Base-by-base conservation (phyloP, 2,329 filamentous ascomycete genomes). In the Talaromyces sp. region DNA sequence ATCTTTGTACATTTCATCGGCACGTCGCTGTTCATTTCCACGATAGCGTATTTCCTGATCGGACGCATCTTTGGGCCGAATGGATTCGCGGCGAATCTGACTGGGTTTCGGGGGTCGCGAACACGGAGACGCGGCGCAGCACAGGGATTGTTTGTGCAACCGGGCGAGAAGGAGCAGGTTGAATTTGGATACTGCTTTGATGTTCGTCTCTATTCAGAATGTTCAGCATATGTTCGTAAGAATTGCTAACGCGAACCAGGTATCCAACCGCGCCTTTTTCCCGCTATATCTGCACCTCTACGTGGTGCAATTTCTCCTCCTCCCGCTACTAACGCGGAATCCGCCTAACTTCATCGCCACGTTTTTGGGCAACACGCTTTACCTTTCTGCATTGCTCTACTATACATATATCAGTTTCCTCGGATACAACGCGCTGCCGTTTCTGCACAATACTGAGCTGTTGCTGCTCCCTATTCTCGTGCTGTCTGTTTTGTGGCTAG, bases 111-210 rank as follows among this genome's bases (percentile, higher is more conserved):
- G 61, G 74, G 69, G 62, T 74, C 62, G 54, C 72, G 80, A 5
- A 78, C 80, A 32, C 74, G 81, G 61, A 76, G 82, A 68, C 72
- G 83, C 62, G 72, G 76, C 58, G 72, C 74, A 19, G 76, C 79
- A 54, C 77, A 82, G 68, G 85, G 86, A 2, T 72, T 88, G 7
- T 87, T 88, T 67, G 77, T 81, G 5, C 81, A 84, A 58, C 80
- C 81, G 0, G 77, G 76, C 10, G 76, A 78, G 63, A 81, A 81
- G 31, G 85, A 88, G 58, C 83, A 83, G 62, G 72, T 89, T 63
- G 86, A 88, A 68, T 89, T 88, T 74, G 86, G 86, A 57, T 89
- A 89, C 70, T 88, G 86, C 71, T 88, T 88, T 74, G 86, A 89
- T 75, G 86, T 85, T 66, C 69, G 80, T 65, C n/a, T n/a, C n/a